Conservation (phyloP, 352 stramenopile species). For the Globisporangium barbulae region DNA sequence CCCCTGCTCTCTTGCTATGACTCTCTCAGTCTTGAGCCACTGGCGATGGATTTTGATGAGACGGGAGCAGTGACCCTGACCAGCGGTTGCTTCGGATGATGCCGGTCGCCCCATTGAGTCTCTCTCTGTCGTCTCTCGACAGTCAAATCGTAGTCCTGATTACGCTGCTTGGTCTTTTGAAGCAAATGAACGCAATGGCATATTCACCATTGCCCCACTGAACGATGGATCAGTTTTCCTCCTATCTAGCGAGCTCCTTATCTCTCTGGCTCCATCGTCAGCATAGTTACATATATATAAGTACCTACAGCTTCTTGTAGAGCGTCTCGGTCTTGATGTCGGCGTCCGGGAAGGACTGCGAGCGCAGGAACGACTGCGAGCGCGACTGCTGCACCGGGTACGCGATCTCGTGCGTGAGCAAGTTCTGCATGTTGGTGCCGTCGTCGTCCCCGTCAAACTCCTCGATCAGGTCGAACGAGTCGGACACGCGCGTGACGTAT, state of each 20-base stretch:
- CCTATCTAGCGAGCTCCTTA: not conserved
- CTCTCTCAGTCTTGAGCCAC: not conserved
- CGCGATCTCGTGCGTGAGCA: constrained; percentile 43
- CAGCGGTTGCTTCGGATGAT: no score
- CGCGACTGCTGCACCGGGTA: constrained; percentile 54
- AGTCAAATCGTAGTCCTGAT: no score
- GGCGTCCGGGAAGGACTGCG: constrained; percentile 66
- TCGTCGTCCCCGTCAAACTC: constrained; percentile 42
- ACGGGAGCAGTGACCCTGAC: not conserved
- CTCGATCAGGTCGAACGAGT: constrained; percentile 50
- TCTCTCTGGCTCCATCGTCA: not conserved
- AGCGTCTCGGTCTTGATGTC: constrained; percentile 64
- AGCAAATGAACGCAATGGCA: no score
- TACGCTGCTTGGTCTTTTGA: no score
- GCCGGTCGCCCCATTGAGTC: no score
- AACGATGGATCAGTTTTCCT: not conserved
- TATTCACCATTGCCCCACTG: no score
- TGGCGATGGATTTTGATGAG: not conserved
- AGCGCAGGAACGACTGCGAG: constrained; percentile 71
- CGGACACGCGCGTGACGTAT: constrained; percentile 30
- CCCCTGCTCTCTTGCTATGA: not conserved
- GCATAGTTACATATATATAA: not conserved
- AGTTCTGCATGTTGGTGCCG: constrained; percentile 26
- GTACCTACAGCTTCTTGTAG: constrained; percentile 36
- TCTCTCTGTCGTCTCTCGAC: no score